Conservation (phyloP, 176 grass and related monocot genomes). For the Ananas comosus region DNA sequence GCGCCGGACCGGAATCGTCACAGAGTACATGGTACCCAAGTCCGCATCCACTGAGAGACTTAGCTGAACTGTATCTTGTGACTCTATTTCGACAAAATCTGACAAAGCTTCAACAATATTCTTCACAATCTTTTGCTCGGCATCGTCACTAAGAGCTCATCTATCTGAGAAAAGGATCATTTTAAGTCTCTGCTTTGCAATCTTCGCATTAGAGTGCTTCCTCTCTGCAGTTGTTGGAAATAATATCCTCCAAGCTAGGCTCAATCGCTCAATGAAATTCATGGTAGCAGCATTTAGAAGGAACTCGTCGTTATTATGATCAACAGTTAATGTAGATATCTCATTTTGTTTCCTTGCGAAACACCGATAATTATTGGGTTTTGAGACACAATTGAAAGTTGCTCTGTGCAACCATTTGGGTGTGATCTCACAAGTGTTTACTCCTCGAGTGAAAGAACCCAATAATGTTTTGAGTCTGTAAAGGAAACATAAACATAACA, state of each 20-base stretch:
- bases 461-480: too few species aligned
- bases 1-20: constrained; percentile 61
- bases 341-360: background rate
- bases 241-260: constrained; percentile 76
- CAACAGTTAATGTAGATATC: constrained; percentile 29
- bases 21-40: constrained; percentile 76
- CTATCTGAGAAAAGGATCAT: constrained; percentile 95
- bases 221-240: constrained; percentile 47
- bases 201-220: constrained; percentile 74
- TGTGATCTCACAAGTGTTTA: too few species aligned
- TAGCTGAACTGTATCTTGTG: constrained; percentile 74
- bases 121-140: constrained; percentile 87
- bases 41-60: constrained; percentile 72
- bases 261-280: constrained; percentile 62
- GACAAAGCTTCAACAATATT: constrained; percentile 57
- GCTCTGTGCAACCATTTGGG: too few species aligned
- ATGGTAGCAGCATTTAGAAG: constrained; percentile 57
- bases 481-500: too few species aligned
- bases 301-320: constrained; percentile 54
- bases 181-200: constrained; percentile 87
- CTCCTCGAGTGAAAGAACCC: too few species aligned
- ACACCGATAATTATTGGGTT: too few species aligned
- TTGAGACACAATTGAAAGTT: too few species aligned
- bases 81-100: constrained; percentile 90
- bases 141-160: constrained; percentile 71